Conservation (phyloP, 306 rosid species). For the Cyclanthera cordifolia region DNA sequence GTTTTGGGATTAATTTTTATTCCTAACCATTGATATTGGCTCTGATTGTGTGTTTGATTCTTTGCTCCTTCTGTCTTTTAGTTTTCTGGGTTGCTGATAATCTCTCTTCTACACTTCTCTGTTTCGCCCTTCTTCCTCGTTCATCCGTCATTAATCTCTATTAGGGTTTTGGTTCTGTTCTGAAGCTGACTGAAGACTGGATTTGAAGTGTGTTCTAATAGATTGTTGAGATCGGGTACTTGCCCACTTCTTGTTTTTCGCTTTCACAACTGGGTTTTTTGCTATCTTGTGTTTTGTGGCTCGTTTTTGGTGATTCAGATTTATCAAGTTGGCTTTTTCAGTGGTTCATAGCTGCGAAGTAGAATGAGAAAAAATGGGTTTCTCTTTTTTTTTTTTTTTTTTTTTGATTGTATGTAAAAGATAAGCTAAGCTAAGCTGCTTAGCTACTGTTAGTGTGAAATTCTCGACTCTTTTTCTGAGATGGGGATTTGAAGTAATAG, state of each 20-base stretch:
- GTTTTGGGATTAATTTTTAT: not conserved
- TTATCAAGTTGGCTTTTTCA: not conserved
- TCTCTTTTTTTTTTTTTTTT: not conserved
- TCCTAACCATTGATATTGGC: not conserved
- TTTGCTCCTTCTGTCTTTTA: slow-evolving; percentile 26
- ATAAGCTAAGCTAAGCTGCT: not conserved
- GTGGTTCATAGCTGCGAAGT: not conserved
- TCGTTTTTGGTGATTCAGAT: not conserved
- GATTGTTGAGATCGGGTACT: slow-evolving; percentile 10
- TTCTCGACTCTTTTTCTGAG: not conserved
- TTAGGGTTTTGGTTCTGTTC: slow-evolving; percentile 14
- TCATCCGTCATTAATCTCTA: not conserved
- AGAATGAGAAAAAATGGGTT: not conserved
- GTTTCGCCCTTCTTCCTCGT: not conserved
- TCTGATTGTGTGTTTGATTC: slow-evolving; percentile 13
- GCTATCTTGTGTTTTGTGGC: not conserved
- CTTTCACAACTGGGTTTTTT: slow-evolving; percentile 16
- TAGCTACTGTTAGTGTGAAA: not conserved
- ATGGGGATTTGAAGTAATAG: not conserved
- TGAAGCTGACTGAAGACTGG: slow-evolving; percentile 10
- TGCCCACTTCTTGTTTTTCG: slow-evolving; percentile 4
- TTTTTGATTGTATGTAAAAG: not conserved
- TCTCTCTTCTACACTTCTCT: not conserved
- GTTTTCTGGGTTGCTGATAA: slow-evolving; percentile 6
- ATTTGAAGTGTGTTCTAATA: not conserved